A percentile compares a stretch with the other conserved stretches of the same genome.
phyloP scores from a whole-genome alignment of 176 grass and related monocot genomes.

The Musa beccarii region DNA sequence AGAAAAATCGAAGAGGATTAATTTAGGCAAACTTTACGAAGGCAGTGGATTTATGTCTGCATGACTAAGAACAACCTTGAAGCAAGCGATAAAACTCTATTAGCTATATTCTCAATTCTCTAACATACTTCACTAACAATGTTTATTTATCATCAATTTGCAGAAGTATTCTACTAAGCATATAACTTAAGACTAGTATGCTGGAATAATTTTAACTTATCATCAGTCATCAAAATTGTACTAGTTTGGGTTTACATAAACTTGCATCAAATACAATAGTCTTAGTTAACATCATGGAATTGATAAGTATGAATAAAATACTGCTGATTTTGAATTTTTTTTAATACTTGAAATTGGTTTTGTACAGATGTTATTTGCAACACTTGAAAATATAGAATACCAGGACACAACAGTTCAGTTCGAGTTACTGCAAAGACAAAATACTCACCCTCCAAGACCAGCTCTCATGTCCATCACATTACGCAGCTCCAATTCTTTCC shows the following conservation, averaged over 20 bases:
- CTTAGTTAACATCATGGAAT: neutral
- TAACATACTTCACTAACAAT: no score
- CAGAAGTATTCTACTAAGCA: no score
- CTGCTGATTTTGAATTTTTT: neutral
- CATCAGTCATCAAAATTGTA: neutral
- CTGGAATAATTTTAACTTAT: neutral
- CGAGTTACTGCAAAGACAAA: neutral
- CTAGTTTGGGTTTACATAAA: neutral
- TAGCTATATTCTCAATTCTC: neutral
- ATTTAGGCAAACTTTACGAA: no score
- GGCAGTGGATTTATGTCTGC: no score
- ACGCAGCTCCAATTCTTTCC: constrained; percentile 32
- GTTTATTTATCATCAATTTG: no score
- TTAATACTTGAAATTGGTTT: neutral
- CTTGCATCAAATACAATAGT: neutral
- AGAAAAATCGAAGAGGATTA: no score
- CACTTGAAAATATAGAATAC: neutral
- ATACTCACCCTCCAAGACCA: constrained; percentile 45
- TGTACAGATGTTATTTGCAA: neutral
- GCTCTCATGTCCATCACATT: constrained; percentile 56
- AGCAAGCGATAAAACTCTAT: neutral
- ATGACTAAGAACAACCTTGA: neutral
- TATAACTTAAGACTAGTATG: no score
- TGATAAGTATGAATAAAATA: neutral
- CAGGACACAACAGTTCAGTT: no score